Percentiles rank a stretch among this genome's conserved stretches.
Evolutionary conservation across 139 green algal species (phyloP).

Genomic region (Gonium pectorale): DNA sequence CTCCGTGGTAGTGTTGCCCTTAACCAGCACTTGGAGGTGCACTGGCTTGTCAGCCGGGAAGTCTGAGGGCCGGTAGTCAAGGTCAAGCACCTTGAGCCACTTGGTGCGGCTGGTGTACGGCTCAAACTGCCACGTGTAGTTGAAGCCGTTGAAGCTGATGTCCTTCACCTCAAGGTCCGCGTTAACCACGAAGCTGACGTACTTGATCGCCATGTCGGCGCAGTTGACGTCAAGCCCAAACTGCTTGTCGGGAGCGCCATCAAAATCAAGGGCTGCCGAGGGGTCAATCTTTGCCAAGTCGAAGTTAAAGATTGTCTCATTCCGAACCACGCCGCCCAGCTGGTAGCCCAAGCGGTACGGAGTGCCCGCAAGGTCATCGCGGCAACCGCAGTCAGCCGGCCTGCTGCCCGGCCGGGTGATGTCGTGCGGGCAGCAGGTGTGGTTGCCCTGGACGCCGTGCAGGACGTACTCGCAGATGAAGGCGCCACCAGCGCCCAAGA

Average conservation of each 20-base stretch:
- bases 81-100: conserved; percentile 31
- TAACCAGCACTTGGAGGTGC: conserved; percentile 1
- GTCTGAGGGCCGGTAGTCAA: conserved; percentile 3
- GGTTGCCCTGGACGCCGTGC: conserved; percentile 48
- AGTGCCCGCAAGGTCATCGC: conserved; percentile 45
- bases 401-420: background rate
- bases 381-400: conserved; percentile 49
- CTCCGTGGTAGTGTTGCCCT: background rate
- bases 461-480: conserved; percentile 51
- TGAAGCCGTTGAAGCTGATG: conserved; percentile 44
- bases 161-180: background rate
- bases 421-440: conserved; percentile 56
- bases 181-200: conserved; percentile 5
- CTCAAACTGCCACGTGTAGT: conserved; percentile 44
- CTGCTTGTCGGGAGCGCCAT: conserved; percentile 3
- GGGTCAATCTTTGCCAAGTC: conserved; percentile 47
- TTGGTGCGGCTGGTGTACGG: conserved; percentile 19
- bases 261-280: background rate
- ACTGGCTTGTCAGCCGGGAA: background rate
- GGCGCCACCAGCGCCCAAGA: conserved; percentile 5
- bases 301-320: conserved; percentile 49
- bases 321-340: background rate
- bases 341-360: conserved; percentile 58
- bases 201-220: conserved; percentile 7
- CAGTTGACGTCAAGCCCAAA: conserved; percentile 14